Percentiles rank a stretch among this genome's conserved stretches.
Evolutionary conservation across 108 stramenopile genomes (phyloP).

Genomic region (Cyclotella distinguenda): DNA sequence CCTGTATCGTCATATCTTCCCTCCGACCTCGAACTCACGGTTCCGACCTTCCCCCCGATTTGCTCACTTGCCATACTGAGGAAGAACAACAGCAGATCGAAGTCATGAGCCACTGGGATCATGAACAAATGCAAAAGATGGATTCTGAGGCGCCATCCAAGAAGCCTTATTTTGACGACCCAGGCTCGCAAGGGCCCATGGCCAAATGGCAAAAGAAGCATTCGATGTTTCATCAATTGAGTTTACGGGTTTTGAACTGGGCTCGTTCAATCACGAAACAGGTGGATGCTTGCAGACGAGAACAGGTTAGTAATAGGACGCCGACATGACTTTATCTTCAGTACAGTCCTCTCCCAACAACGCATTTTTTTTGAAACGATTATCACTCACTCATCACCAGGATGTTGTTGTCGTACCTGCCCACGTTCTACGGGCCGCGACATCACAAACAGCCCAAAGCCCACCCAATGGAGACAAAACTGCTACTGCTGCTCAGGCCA

Average conservation of each 20-base stretch:
- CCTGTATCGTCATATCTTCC: slow-evolving; percentile 44
- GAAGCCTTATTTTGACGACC: neutral
- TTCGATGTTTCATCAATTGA: slow-evolving; percentile 36
- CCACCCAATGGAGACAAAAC: too few relatives aligned
- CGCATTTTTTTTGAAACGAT: neutral
- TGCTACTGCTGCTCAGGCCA: neutral
- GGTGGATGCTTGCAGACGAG: slow-evolving; percentile 35
- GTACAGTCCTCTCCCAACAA: neutral
- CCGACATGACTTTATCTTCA: neutral
- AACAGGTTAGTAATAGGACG: slow-evolving; percentile 5
- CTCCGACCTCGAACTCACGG: slow-evolving; percentile 37
- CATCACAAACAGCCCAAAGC: neutral
- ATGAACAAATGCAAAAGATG: slow-evolving; percentile 11
- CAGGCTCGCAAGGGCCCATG: slow-evolving; percentile 11
- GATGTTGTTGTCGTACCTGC: slow-evolving; percentile 13
- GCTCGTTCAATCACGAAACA: slow-evolving; percentile 41
- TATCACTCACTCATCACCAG: neutral
- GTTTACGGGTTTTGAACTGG: slow-evolving; percentile 45
- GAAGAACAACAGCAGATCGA: slow-evolving; percentile 45
- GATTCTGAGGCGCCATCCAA: slow-evolving; percentile 3
- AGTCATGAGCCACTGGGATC: slow-evolving; percentile 28
- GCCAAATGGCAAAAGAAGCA: slow-evolving; percentile 56
- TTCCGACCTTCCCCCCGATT: slow-evolving; percentile 28
- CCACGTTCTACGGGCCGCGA: slow-evolving; percentile 7
- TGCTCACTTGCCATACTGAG: slow-evolving; percentile 21